Base-by-base conservation (phyloP, 202 grass and related monocot species). In the Setaria viridis region DNA sequence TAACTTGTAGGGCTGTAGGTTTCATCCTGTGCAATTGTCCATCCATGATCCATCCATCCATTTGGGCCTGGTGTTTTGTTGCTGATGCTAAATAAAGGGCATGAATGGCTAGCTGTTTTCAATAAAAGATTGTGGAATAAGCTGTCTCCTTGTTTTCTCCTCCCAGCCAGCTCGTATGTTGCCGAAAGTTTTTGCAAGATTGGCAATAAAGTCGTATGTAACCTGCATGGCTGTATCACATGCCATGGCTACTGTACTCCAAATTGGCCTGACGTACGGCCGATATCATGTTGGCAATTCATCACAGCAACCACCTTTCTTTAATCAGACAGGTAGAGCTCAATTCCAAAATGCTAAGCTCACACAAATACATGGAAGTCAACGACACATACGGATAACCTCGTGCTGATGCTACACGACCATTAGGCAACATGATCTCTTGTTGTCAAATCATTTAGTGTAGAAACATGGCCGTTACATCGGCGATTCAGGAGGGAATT, bases 71-170 rank as follows among this genome's bases (percentile, higher is more conserved):
- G 34, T 14, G 10, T 12, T 12, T 9, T 70, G 50, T 58, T 68
- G 17, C 37, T 13, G 30, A 62, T 30, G 25, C 58, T 12, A 30
- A 74, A 21, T 60, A 7, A 62, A 32, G 11, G 20, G 10, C 17
- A 15, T 15, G 12, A 0, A 17, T 57, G 21, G 0, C 54, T 57
- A 58, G 2, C 20, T 17, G 10, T 43, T 86, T 53, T 55, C 11
- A 80, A 73, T 86, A 86, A 80, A 80, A 45, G 20, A 1, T 63
- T 60, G 3, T 62, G 21, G 25, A 13, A 62, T 62, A 64, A 33
- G 62, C 29, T 33, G 60, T 64, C 13, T 16, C 33, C 33, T 37
- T 15, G 29, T 33, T 62, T 62, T 32, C 9, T 33, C 4, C 60
- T 63, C 11, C 11, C 60, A 32, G 1, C 13, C 11, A 34, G 12